A percentile compares a stretch with the other conserved stretches of the same genome.
Conservation (phyloP, 257 asterid species). For the Solanum boliviense region DNA sequence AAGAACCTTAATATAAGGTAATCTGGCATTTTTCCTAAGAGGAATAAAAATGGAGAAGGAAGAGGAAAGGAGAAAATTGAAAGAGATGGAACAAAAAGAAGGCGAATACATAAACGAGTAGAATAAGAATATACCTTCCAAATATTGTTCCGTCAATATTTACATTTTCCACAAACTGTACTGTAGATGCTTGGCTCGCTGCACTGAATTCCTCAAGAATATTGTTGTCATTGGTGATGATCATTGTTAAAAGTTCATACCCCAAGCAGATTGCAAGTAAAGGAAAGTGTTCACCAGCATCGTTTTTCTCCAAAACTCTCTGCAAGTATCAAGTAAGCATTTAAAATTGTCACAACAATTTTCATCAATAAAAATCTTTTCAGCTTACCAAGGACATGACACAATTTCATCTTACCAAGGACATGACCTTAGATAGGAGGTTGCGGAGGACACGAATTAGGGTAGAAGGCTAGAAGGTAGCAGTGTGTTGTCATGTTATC, state of each 20-base stretch:
- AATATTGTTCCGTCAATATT: slow-evolving; percentile 53
- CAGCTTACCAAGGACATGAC: no score
- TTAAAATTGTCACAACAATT: background rate
- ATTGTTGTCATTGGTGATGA: slow-evolving; percentile 64
- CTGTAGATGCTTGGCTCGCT: slow-evolving; percentile 62
- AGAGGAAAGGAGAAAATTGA: background rate
- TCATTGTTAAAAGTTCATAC: slow-evolving; percentile 78
- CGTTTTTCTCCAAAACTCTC: slow-evolving; percentile 66
- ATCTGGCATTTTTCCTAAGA: background rate
- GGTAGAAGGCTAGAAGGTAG: no score
- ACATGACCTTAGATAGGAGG: no score
- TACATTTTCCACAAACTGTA: slow-evolving; percentile 41
- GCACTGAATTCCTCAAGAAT: slow-evolving; percentile 72
- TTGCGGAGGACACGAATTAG: no score
- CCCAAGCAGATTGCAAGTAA: slow-evolving; percentile 90
- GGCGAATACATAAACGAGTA: background rate
- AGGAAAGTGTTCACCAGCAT: slow-evolving; percentile 80
- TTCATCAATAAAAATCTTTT: background rate
- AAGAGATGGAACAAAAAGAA: background rate
- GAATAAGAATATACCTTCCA: slow-evolving; percentile 41
- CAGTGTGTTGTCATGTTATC: no score
- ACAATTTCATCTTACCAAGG: no score
- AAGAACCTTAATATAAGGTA: background rate
- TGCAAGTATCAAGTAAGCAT: slow-evolving; percentile 13
- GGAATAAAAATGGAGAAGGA: background rate